Evolutionary conservation across 257 asterid species (phyloP).

Genomic region (Lycium ferocissimum): DNA sequence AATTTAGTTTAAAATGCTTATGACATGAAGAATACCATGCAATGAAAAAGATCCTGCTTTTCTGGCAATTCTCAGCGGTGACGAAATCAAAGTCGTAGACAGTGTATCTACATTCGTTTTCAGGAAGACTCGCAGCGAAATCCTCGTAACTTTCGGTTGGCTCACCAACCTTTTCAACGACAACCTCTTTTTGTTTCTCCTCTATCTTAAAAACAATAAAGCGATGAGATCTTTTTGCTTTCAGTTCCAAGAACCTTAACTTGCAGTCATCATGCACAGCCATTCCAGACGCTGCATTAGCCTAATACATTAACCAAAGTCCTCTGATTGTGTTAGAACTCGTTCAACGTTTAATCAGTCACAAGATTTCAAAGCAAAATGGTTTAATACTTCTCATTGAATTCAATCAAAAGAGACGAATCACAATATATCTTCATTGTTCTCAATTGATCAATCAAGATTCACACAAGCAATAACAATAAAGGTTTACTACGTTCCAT

Average conservation of each 20-base stretch:
- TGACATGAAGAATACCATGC: constrained; percentile 49
- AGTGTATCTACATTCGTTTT: constrained; percentile 62
- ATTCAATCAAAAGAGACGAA: constrained; percentile 10
- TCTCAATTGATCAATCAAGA: background rate
- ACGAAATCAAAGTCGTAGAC: constrained; percentile 68
- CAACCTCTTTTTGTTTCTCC: constrained; percentile 63
- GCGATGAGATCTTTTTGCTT: constrained; percentile 61
- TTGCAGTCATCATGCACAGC: constrained; percentile 71
- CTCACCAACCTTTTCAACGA: constrained; percentile 60
- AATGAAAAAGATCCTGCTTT: constrained; percentile 69
- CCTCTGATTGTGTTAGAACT: background rate
- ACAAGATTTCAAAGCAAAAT: background rate
- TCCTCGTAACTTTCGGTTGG: constrained; percentile 60
- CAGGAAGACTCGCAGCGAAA: constrained; percentile 62
- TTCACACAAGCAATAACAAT: background rate
- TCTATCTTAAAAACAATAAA: constrained; percentile 65
- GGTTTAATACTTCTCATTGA: background rate
- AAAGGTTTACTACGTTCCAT: background rate
- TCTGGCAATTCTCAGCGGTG: constrained; percentile 66
- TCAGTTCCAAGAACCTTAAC: constrained; percentile 65
- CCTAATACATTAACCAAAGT: constrained; percentile 37
- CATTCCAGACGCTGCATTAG: constrained; percentile 69
- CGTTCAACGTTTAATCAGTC: background rate
- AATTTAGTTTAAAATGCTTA: background rate
- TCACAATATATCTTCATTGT: background rate